These are phyloP conservation scores for Solanum acaule DNA, from an alignment of 257 asterid genomes.

Conservation along the genomic window DNA sequence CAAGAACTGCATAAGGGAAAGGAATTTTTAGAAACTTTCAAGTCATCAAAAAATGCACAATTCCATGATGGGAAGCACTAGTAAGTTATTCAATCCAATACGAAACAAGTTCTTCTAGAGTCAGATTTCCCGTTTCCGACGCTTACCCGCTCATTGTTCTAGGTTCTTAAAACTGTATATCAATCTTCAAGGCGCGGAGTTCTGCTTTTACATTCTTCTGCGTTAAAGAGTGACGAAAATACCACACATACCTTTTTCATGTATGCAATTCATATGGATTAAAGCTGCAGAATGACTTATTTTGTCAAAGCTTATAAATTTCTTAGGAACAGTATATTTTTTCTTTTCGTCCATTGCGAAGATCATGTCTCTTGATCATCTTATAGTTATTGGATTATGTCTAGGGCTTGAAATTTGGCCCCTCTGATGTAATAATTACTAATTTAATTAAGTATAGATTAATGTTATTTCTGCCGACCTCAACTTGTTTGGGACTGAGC, in stretches of 20 bases:
- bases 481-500: not conserved
- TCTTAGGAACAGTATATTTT: not conserved
- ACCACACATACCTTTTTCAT: not conserved
- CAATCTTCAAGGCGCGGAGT: not conserved
- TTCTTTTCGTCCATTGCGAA: not conserved
- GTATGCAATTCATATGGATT: not conserved
- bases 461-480: not conserved
- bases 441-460: not conserved
- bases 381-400: not conserved
- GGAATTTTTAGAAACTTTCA: conserved; percentile 81
- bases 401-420: not conserved
- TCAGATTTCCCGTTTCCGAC: not conserved
- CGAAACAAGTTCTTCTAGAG: not conserved
- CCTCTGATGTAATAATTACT: not conserved
- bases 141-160: not conserved
- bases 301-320: not conserved
- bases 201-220: not conserved
- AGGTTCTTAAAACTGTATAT: not conserved
- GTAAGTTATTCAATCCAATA: not conserved
- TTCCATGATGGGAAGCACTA: conserved; percentile 89
- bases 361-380: not conserved
- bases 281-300: not conserved
- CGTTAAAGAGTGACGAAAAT: not conserved
- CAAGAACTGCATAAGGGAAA: conserved; percentile 52
- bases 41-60: conserved; percentile 85